Evolutionary conservation across 2,329 filamentous ascomycete species (phyloP), one percentile per base, ranked within the genome.

Genomic region (Aspergillus hortae): DNA sequence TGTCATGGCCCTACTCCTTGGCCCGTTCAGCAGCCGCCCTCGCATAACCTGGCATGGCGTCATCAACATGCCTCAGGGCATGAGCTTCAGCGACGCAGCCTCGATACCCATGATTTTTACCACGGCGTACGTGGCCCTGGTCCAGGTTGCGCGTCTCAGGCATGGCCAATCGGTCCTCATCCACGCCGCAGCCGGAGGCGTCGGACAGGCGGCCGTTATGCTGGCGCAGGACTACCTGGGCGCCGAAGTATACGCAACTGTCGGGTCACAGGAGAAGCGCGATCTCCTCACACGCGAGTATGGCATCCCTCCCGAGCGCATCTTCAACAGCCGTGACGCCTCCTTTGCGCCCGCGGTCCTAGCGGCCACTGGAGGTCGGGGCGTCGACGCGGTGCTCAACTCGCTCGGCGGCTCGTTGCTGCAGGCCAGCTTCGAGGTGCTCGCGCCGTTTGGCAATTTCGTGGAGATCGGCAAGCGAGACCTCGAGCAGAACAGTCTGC

Each of bases 181-280:
- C 2, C 25, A 52, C 14, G 38, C 41, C 15, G 41, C 36, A 15
- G 55, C 56, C 3, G 46, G 33, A 48, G 33, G 33, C 10, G n/a
- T n/a, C n/a, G 33, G 33, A n/a, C 33, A 35, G 33, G 33, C 33
- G 6, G 33, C 33, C n/a, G n/a, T 35, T 12, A 12, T 12, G n/a
- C 11, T 35, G 11, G 33, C 33, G 4, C 33, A 35, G 33, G n/a
- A 23, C 23, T 23, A 12, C 5, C 33, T 35, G 4, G 33, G 33
- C 11, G 33, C 33, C 10, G n/a, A 35, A 2, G 33, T 35, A 12
- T 35, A 12, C n/a, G n/a, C 33, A n/a, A 35, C 33, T 2, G 33
- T 35, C 10, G 33, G 33, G 10, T 12, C 11, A 4, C 33, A 12
- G 33, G 11, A n/a, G 11, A 35, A 35, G 33, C 11, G n/a, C 11